A percentile compares a stretch with the other conserved stretches of the same genome.
Evolutionary conservation across 2,329 filamentous ascomycete species (phyloP).

Genomic region (Trichothecium roseum): DNA sequence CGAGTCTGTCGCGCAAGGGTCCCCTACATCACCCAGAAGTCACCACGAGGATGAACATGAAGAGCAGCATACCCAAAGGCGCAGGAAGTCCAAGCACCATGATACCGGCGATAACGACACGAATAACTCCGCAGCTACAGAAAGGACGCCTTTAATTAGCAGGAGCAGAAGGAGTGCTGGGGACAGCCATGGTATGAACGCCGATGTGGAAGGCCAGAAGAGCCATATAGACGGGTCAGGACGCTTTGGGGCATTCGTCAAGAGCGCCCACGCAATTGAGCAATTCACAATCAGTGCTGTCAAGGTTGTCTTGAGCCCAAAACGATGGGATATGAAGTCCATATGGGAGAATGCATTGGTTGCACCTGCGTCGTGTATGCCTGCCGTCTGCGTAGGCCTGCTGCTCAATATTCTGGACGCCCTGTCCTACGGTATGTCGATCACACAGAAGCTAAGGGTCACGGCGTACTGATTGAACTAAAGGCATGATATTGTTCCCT

Average conservation of each 20-base stretch:
- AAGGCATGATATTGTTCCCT: slow-evolving; percentile 88
- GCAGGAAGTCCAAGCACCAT: too few species aligned
- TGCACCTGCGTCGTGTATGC: slow-evolving; percentile 60
- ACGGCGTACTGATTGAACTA: slow-evolving; percentile 7
- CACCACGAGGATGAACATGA: too few species aligned
- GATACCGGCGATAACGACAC: slow-evolving; percentile 6
- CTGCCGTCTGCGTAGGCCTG: slow-evolving; percentile 79
- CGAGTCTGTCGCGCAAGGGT: slow-evolving; percentile 11
- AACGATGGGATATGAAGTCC: slow-evolving; percentile 58
- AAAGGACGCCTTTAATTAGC: slow-evolving; percentile 38
- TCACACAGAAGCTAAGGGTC: background rate
- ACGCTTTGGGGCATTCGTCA: slow-evolving; percentile 4
- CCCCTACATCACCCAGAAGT: too few species aligned
- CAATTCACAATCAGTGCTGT: slow-evolving; percentile 17
- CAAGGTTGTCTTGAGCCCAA: slow-evolving; percentile 44
- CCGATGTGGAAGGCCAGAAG: slow-evolving; percentile 44
- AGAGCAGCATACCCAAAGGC: too few species aligned
- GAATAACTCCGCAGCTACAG: slow-evolving; percentile 15
- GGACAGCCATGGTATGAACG: slow-evolving; percentile 15
- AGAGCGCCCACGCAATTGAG: slow-evolving; percentile 20
- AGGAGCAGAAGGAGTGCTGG: slow-evolving; percentile 18
- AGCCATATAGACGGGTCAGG: slow-evolving; percentile 16
- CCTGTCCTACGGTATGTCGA: slow-evolving; percentile 69
- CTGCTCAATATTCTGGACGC: slow-evolving; percentile 91
- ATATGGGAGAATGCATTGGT: slow-evolving; percentile 56